Base-by-base conservation (phyloP, 2,329 filamentous ascomycete species). In the Westerdykella aurantiaca region DNA sequence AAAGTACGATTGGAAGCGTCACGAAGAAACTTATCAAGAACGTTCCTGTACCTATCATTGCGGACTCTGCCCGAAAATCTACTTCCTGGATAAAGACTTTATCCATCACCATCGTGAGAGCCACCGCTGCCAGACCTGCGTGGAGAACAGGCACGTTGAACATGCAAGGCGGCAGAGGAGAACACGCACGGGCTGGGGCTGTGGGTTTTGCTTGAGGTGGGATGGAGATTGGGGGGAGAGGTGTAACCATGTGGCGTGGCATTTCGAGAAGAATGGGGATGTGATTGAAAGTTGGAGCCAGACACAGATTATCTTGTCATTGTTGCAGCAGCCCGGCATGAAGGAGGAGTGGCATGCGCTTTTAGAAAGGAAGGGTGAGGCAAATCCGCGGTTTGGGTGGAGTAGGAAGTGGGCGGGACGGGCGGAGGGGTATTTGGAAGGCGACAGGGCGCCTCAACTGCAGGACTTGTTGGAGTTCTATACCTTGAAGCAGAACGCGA, bases 11-110 rank as follows among this genome's bases (percentile, higher is more conserved):
- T 85, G 81, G 81, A 82, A 82, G 61, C 72, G 79, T 6, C 81
- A 85, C 60, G 80, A 84, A 57, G 80, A 82, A 53, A 79, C 81
- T 52, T 83, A 82, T 53, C 80, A 83, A 64, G 80, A 83, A 66
- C 76, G 80, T 18, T 79, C 74, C 64, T 78, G 79, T 49, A 80
- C 81, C 57, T 83, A 81, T 50, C 76, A 76, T 5, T 83, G 80
- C 53, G 78, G 78, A 6, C 75, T 79, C 46, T 84, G 81, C 64
- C 78, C 80, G 52, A 76, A 79, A 48, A 76, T 77, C 51, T 82
- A 83, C 59, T 83, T 79, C 74, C 76, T 80, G 5, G 78, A 79
- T 46, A 83, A 82, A 55, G 81, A 79, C 9, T 83, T 83, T 57
- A 78, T 81, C 50, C 76, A 80, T 52, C 80, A 83, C 48, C 80